Base-by-base conservation (phyloP, 2,329 filamentous ascomycete genomes). In the Trichoderma brevicompactum region DNA sequence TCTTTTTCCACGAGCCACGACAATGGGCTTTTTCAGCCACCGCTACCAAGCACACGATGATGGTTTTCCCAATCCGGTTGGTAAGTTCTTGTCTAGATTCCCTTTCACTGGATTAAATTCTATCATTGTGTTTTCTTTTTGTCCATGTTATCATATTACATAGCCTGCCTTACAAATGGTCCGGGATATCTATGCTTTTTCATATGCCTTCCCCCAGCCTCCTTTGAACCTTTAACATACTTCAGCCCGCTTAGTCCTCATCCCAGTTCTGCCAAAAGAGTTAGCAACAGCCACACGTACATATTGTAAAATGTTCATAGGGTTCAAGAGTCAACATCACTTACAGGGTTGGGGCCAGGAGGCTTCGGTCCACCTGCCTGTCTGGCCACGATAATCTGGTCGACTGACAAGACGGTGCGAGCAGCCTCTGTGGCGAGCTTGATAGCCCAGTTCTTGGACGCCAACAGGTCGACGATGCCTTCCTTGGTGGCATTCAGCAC, bases 321-420 rank as follows among this genome's bases (percentile, higher is more conserved):
- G 13, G 36, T 15, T 28, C 23, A 19, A 15, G 17, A 2, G 2
- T 36, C 13, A 46, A 15, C 41, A 46, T 2, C 61, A 78, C 82
- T 74, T 75, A 85, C 82, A 52, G 94, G 90, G 80, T 97, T 97
- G 71, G 93, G 95, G 53, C 91, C 94, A 36, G 95, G 95, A 65
- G 94, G 94, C 85, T 99, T 99, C 23, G 96, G 95, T 43, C 95
- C 95, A 75, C 95, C 95, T 54, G 96, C 95, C 82, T 98, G 95
- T 81, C 94, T 89, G 69, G 96, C 94, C 65, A 99, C 95, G 76
- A 99, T 99, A 75, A 99, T 99, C 82, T 99, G 96, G 79, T 99
- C 95, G 44, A 99, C 95, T 54, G 93, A 96, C 69, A 99, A 83
- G 36, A 99, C 91, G 54, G 95, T 99, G 73, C 95, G 87, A 61